Evolutionary conservation across 2,329 filamentous ascomycete genomes (phyloP), one percentile per base, ranked within the genome.

Genomic region (Xylaria sp.): DNA sequence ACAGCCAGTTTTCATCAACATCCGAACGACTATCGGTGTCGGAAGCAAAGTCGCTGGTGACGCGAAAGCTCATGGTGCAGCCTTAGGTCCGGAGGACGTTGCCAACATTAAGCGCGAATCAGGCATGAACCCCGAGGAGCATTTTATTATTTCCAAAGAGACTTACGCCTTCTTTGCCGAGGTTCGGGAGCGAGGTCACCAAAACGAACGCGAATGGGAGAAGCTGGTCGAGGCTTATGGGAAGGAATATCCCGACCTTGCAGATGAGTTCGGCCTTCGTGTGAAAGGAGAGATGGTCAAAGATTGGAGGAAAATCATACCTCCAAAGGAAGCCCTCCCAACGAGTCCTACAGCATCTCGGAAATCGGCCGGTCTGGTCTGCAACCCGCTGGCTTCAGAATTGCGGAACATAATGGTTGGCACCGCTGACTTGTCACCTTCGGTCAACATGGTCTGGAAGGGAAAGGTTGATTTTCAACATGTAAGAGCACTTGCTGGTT

Each of bases 1-100:
- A 1, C 20, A 86, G 74, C 87, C 87, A 0, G 83, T 82, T 0
- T 89, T 90, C 69, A 85, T 90, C 79, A 89, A 89, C 69, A 79
- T 88, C 23, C 82, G 81, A 2, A 89, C 87, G 0, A 78, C 86
- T n/a, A 89, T 89, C 57, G 86, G 87, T 1, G 63, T 87, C 0
- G 85, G 84, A 2, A 87, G 80, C 56, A 77, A 77, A 1, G 80
- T 81, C 0, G 82, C 82, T 0, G 84, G 85, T 8, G 79, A 84
- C 15, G 86, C 86, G 3, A 82, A 82, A 8, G 85, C 87, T 0
- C 89, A 2, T 28, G 62, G 62, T 9, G 43, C 25, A 7, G 54
- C 62, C 10, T 55, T 64, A 0, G 62, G 62, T 1, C 20, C 43
- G 3, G 82, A 85, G 2, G 85, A 86, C 54, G 83, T 90, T 0